Evolutionary conservation across 192 early-diverging fungal species (phyloP).

Genomic region (Coemansia sp.): DNA sequence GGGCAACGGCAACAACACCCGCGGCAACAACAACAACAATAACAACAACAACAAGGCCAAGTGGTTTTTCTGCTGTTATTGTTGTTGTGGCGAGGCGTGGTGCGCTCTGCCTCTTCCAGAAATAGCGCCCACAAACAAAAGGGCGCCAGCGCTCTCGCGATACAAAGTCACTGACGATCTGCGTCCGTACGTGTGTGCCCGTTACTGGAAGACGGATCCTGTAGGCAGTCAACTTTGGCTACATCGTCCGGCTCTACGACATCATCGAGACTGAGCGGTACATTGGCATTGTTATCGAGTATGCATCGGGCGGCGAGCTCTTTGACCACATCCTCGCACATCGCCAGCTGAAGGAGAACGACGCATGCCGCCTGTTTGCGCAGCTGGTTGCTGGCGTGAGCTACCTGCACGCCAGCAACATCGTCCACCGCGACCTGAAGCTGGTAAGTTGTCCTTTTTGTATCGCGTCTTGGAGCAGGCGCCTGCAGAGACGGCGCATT

Average conservation of each 20-base stretch:
- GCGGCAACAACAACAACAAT: no score
- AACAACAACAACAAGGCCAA: constrained; percentile 7
- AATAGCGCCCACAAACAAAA: no score
- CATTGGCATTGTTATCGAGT: constrained; percentile 97
- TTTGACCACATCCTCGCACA: constrained; percentile 97
- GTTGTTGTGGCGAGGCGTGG: constrained; percentile 3
- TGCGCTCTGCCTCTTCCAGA: neutral
- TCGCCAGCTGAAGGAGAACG: constrained; percentile 84
- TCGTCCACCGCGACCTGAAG: constrained; percentile 96
- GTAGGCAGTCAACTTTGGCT: constrained; percentile 80
- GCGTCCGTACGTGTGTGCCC: no score
- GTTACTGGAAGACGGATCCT: no score
- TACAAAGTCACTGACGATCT: constrained; percentile 3
- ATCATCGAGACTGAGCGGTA: constrained; percentile 95
- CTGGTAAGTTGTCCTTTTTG: constrained; percentile 55
- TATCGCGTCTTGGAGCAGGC: neutral
- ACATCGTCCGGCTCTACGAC: constrained; percentile 89
- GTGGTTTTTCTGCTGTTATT: constrained; percentile 2
- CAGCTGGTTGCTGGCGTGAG: constrained; percentile 86
- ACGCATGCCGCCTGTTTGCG: constrained; percentile 87
- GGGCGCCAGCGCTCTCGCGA: no score
- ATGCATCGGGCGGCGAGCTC: constrained; percentile 92
- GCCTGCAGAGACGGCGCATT: no score
- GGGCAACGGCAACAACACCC: no score
- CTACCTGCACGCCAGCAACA: constrained; percentile 88